Percentiles rank a stretch among this genome's conserved stretches.
Conservation (phyloP, 192 early-diverging fungal genomes). For the Entomortierella parvispora region DNA sequence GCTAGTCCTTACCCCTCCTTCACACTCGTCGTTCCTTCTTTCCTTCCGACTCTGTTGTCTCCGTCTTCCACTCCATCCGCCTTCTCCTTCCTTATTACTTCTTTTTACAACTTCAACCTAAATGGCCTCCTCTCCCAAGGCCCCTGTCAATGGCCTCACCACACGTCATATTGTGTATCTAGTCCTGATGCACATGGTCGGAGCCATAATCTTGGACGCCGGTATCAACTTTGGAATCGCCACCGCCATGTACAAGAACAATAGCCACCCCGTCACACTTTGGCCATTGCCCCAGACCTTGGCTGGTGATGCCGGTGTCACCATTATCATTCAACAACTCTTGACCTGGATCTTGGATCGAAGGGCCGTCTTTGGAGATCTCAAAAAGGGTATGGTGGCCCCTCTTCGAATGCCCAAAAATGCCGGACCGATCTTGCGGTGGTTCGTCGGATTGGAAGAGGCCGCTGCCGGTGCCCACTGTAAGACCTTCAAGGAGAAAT, state of each 20-base stretch:
- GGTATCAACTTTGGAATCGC: constrained; percentile 47
- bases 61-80: not conserved
- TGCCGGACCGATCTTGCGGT: constrained; percentile 10
- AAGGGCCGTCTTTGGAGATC: constrained; percentile 11
- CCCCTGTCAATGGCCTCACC: constrained; percentile 9
- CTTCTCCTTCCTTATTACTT: not conserved
- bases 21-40: too few relatives aligned
- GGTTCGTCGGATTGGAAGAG: constrained; percentile 35
- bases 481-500: constrained; percentile 6
- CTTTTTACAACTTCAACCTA: not conserved
- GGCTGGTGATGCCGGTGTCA: constrained; percentile 31
- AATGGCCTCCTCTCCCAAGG: not conserved
- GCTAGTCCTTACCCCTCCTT: too few relatives aligned
- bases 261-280: constrained; percentile 6
- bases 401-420: constrained; percentile 26
- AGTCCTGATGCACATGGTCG: constrained; percentile 26
- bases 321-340: constrained; percentile 27
- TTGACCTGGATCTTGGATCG: constrained; percentile 34
- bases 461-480: not conserved
- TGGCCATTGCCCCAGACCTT: constrained; percentile 32
- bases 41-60: not conserved
- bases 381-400: constrained; percentile 22
- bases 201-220: constrained; percentile 29
- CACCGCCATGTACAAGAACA: constrained; percentile 39
- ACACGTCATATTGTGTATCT: constrained; percentile 33